Evolutionary conservation across 495 filamentous ascomycete species (phyloP), one percentile per base, ranked within the genome.

Genomic region (Talaromyces proteolyticus): DNA sequence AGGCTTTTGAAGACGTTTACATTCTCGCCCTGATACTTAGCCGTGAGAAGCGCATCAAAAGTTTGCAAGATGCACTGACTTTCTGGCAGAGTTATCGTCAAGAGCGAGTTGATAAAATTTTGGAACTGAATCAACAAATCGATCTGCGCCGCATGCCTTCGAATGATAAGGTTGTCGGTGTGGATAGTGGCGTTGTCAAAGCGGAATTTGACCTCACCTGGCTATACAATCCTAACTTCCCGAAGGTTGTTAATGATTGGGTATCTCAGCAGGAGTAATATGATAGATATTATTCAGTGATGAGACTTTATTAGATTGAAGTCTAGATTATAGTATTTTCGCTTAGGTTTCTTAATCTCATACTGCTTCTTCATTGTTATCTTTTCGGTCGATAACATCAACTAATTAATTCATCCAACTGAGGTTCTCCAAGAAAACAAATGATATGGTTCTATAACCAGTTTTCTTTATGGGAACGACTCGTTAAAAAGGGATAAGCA

Each of bases 1-100:
- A 73, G 50, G 70, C 60, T 0, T 67, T 72, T 50, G 72, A 75
- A 45, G 70, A 74, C 57, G 59, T 24, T 10, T 57, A 43, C 19
- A 44, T 29, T 44, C 48, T 63, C 10, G 57, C 52, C 14, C 26
- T 44, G 12, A n/a, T 61, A 17, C 50, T 61, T 11, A 29, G 14
- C 10, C 21, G 49, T 6, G 18, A 51, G 6, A 17, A 12, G 3
- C 22, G 19, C n/a, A 51, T 34, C 12, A 16, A 14, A 4, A 20
- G 16, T 12, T 42, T 54, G 18, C 6, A 42, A 2, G 22, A 49
- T 2, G 36, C 55, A 3, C 19, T 57, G 37, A 26, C 21, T n/a
- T 45, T 44, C 6, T 60, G 55, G 57, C 47, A 60, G 37, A 18
- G 11, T 0, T 52, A 34, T 22, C 25, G 57, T 11, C 43, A 58